Evolutionary conservation across 2,329 filamentous ascomycete genomes (phyloP).

Genomic region (Sporothrix humicola): DNA sequence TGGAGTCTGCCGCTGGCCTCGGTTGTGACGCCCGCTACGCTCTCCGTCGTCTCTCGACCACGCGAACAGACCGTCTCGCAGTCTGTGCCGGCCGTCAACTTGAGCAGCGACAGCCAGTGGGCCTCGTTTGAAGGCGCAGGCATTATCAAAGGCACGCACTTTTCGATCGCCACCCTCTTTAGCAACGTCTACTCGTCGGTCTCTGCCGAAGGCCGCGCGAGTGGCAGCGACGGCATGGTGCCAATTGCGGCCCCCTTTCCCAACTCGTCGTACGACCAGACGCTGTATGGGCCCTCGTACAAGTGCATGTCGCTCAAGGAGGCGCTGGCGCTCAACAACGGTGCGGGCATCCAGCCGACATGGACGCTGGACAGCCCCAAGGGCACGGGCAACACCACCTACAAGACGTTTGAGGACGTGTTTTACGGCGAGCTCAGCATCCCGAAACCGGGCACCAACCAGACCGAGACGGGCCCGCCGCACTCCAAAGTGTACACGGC

Average conservation of each 20-base stretch:
- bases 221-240: conserved; percentile 14
- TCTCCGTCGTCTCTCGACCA: conserved; percentile 14
- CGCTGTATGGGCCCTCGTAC: conserved; percentile 34
- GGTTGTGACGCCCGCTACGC: conserved; percentile 33
- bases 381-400: conserved; percentile 3
- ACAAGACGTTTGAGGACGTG: conserved; percentile 25
- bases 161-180: conserved; percentile 30
- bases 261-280: conserved; percentile 33
- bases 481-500: conserved; percentile 17
- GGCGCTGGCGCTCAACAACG: background rate
- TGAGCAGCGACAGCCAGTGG: conserved; percentile 26
- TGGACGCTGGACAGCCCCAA: conserved; percentile 28
- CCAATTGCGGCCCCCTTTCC: conserved; percentile 11
- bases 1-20: conserved; percentile 32
- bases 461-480: too few species aligned
- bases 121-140: background rate
- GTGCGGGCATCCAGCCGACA: background rate
- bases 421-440: conserved; percentile 33
- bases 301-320: conserved; percentile 31
- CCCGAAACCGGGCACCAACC: background rate
- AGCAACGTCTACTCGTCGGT: conserved; percentile 31
- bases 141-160: background rate
- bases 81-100: conserved; percentile 20
- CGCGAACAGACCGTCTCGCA: background rate
- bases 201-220: background rate